Evolutionary conservation across 2,329 filamentous ascomycete species (phyloP).

Genomic region (Trichoderma citrinoviride): DNA sequence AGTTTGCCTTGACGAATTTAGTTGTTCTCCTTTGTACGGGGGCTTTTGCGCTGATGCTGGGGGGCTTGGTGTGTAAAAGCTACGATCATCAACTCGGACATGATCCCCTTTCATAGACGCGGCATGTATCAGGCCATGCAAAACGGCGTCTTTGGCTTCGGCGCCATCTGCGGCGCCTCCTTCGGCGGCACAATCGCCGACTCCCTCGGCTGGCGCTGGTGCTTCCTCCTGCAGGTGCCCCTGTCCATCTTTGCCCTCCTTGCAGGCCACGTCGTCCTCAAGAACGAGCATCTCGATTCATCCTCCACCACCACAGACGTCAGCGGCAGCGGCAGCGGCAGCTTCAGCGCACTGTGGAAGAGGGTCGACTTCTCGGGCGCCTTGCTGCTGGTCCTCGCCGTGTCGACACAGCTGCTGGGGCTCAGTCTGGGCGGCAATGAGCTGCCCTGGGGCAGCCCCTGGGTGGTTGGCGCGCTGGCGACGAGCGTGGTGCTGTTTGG

Average conservation of each 20-base stretch:
- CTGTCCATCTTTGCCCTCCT: conserved; percentile 55
- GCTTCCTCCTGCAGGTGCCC: conserved; percentile 62
- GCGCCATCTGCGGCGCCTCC: conserved; percentile 60
- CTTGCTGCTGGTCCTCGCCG: conserved; percentile 53
- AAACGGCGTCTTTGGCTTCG: conserved; percentile 61
- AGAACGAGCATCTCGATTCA: conserved; percentile 20
- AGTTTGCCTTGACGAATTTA: neutral
- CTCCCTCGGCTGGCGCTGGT: conserved; percentile 65
- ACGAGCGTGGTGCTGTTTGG: conserved; percentile 43
- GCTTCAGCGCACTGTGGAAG: conserved; percentile 45
- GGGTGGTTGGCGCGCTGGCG: conserved; percentile 46
- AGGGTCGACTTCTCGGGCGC: conserved; percentile 59
- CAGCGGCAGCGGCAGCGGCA: conserved; percentile 23
- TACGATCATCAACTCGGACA: conserved; percentile 58
- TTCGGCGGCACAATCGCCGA: conserved; percentile 65
- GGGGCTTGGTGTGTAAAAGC: conserved; percentile 33
- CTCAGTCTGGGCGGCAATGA: conserved; percentile 57
- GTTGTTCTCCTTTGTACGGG: too few relatives aligned
- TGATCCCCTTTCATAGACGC: conserved; percentile 55
- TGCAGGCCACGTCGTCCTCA: conserved; percentile 52
- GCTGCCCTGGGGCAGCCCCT: conserved; percentile 49
- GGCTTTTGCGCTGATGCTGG: neutral
- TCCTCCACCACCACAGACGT: too few relatives aligned
- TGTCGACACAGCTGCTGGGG: conserved; percentile 56
- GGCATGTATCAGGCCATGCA: conserved; percentile 62